Percentiles rank a stretch among this genome's conserved stretches.
Evolutionary conservation across 1,139 yeast species (phyloP).

Genomic region (Diutina catenulata): DNA sequence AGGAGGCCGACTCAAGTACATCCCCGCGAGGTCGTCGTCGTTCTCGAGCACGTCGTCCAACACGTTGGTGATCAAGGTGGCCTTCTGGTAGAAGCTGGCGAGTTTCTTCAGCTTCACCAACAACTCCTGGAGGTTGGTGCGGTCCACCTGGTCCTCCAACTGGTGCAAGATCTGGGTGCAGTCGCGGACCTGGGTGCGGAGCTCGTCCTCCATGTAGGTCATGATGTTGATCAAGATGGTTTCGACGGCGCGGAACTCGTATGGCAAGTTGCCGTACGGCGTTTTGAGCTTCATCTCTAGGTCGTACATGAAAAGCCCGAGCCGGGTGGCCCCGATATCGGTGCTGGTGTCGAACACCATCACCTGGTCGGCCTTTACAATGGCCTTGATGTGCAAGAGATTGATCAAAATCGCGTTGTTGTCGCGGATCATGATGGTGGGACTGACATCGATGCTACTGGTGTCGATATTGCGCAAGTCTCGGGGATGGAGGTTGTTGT

Average conservation of each 20-base stretch:
- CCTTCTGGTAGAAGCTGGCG: slow-evolving; percentile 74
- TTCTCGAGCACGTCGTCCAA: slow-evolving; percentile 78
- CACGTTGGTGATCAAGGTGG: slow-evolving; percentile 70
- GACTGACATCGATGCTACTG: slow-evolving; percentile 79
- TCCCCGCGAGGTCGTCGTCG: slow-evolving; percentile 80
- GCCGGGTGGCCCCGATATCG: slow-evolving; percentile 31
- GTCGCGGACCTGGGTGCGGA: slow-evolving; percentile 58
- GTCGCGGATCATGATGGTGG: slow-evolving; percentile 63
- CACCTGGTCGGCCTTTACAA: slow-evolving; percentile 70
- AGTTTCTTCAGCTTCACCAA: slow-evolving; percentile 73
- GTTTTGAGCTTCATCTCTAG: slow-evolving; percentile 64
- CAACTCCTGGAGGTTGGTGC: slow-evolving; percentile 69
- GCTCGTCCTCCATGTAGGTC: slow-evolving; percentile 74
- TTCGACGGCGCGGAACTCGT: slow-evolving; percentile 86
- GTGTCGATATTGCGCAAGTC: slow-evolving; percentile 84
- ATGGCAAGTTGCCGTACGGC: slow-evolving; percentile 25
- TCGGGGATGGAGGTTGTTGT: slow-evolving; percentile 69
- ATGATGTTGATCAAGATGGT: slow-evolving; percentile 77
- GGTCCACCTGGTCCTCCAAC: slow-evolving; percentile 74
- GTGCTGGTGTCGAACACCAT: slow-evolving; percentile 70
- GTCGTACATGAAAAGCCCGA: slow-evolving; percentile 80
- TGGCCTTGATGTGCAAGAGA: slow-evolving; percentile 75
- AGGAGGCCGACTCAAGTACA: slow-evolving; percentile 49
- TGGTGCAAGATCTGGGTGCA: slow-evolving; percentile 75
- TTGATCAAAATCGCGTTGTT: slow-evolving; percentile 66